These are phyloP conservation scores for Kodamaea derodonti DNA, from an alignment of 1,139 yeast genomes.

Conservation along the genomic window DNA sequence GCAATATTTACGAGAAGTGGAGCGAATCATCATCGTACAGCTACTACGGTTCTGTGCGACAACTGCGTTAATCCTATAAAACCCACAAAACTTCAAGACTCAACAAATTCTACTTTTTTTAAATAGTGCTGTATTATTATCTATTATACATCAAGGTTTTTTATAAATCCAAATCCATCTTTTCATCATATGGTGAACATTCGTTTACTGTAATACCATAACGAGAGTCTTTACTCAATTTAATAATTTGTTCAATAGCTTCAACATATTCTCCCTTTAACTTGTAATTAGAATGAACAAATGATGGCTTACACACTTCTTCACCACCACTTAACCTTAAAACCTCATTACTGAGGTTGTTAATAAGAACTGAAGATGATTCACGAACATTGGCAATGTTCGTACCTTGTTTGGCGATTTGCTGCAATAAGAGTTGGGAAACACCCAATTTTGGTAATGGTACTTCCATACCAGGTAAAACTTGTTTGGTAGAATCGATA, in stretches of 20 bases:
- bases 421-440: slow-evolving; percentile 59
- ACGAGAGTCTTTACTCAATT: slow-evolving; percentile 59
- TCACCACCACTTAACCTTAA: slow-evolving; percentile 79
- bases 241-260: slow-evolving; percentile 51
- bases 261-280: slow-evolving; percentile 45
- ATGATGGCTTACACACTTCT: slow-evolving; percentile 65
- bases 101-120: too few relatives aligned
- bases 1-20: too few relatives aligned
- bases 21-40: too few relatives aligned
- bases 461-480: slow-evolving; percentile 68
- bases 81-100: too few relatives aligned
- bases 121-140: too few relatives aligned
- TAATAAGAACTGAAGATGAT: slow-evolving; percentile 57
- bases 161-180: slow-evolving; percentile 33
- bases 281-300: slow-evolving; percentile 77
- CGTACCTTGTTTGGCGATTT: slow-evolving; percentile 53
- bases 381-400: slow-evolving; percentile 68
- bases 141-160: background rate
- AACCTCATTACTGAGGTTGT: slow-evolving; percentile 42
- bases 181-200: slow-evolving; percentile 47
- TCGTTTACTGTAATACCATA: slow-evolving; percentile 65
- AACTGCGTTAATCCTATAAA: too few relatives aligned
- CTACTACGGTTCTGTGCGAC: too few relatives aligned
- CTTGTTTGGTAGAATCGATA: slow-evolving; percentile 60
- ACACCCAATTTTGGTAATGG: slow-evolving; percentile 71